Conservation (phyloP, 2,329 filamentous ascomycete genomes). For the Fusarium marasasianum region DNA sequence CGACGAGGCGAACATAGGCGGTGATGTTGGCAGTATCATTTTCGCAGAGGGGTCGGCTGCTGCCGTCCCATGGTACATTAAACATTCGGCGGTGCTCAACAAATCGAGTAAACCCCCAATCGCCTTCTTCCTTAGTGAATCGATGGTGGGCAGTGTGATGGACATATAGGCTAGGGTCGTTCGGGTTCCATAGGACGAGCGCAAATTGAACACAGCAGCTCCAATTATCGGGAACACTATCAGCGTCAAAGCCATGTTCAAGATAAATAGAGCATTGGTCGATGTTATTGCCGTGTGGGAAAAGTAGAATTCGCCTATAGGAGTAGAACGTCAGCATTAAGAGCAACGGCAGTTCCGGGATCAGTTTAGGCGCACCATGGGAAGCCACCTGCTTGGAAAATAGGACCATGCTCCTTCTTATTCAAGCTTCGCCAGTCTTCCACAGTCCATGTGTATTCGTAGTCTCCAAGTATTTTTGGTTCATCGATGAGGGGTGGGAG, state of each 20-base stretch:
- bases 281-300: slow-evolving; percentile 93
- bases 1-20: slow-evolving; percentile 82
- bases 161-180: slow-evolving; percentile 85
- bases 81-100: slow-evolving; percentile 89
- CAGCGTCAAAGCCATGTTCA: slow-evolving; percentile 87
- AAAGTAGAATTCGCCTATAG: slow-evolving; percentile 88
- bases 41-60: slow-evolving; percentile 76
- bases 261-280: slow-evolving; percentile 96
- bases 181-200: slow-evolving; percentile 91
- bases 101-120: slow-evolving; percentile 99
- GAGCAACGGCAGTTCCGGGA: slow-evolving; percentile 42
- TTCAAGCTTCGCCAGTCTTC: slow-evolving; percentile 79
- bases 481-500: slow-evolving; percentile 78
- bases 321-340: slow-evolving; percentile 33
- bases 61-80: slow-evolving; percentile 77
- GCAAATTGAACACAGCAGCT: slow-evolving; percentile 97
- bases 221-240: slow-evolving; percentile 86
- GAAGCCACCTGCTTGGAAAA: slow-evolving; percentile 85
- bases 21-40: slow-evolving; percentile 82
- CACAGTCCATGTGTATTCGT: slow-evolving; percentile 85
- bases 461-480: slow-evolving; percentile 80
- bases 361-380: slow-evolving; percentile 72
- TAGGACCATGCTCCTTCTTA: slow-evolving; percentile 86
- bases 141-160: slow-evolving; percentile 91
- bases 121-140: slow-evolving; percentile 94